These are phyloP conservation scores for Dactylellina leptospora DNA, from an alignment of 2,329 filamentous ascomycete species.

Conservation along the genomic window DNA sequence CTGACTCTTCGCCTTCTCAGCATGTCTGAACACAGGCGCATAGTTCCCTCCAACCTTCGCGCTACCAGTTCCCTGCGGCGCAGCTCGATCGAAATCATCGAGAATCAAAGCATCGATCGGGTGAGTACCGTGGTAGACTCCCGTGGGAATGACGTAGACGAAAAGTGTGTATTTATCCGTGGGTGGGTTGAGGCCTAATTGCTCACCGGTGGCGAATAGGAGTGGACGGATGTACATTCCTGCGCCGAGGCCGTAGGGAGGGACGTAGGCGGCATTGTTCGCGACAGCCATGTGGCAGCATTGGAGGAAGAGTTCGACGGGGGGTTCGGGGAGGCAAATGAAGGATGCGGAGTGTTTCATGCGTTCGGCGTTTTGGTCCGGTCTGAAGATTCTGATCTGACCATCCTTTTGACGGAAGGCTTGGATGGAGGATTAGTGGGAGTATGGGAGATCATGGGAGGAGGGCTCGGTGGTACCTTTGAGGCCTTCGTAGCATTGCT, in stretches of 20 bases:
- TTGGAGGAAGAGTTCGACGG: slow-evolving; percentile 76
- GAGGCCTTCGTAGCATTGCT: slow-evolving; percentile 97
- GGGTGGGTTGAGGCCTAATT: slow-evolving; percentile 84
- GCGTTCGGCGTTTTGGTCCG: slow-evolving; percentile 81
- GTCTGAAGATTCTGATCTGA: slow-evolving; percentile 85
- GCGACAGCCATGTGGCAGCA: slow-evolving; percentile 82
- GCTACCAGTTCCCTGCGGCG: slow-evolving; percentile 86
- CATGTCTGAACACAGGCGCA: slow-evolving; percentile 87
- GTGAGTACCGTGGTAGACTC: slow-evolving; percentile 89
- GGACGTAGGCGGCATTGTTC: slow-evolving; percentile 89
- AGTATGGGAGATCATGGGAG: neutral
- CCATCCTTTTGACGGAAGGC: slow-evolving; percentile 82
- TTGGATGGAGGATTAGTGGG: neutral
- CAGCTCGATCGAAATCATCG: slow-evolving; percentile 91
- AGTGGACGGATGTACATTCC: slow-evolving; percentile 93
- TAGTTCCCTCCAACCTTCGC: slow-evolving; percentile 98
- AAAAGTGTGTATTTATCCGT: slow-evolving; percentile 83
- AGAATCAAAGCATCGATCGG: slow-evolving; percentile 88
- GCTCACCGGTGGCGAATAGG: slow-evolving; percentile 84
- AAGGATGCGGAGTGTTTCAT: slow-evolving; percentile 85
- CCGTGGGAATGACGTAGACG: slow-evolving; percentile 86
- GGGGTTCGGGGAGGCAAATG: slow-evolving; percentile 83
- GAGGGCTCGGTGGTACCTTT: slow-evolving; percentile 65
- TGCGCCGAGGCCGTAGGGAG: slow-evolving; percentile 85
- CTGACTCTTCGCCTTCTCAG: slow-evolving; percentile 77